Base-by-base conservation (phyloP, 345 rosid genomes). In the Balakata baccata region DNA sequence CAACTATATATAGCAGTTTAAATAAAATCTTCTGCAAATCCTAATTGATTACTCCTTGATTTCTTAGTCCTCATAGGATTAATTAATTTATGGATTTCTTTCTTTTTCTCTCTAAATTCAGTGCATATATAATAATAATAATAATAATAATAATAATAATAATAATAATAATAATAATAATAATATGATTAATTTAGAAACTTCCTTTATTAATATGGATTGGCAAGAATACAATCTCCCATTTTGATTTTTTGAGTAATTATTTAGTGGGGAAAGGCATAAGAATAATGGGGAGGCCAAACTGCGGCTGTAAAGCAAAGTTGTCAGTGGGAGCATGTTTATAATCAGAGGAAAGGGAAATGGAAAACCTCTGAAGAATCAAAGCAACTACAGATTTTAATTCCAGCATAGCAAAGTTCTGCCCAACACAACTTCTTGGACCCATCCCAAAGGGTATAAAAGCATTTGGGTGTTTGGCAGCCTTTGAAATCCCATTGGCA, bases 381-480 rank as follows among this genome's bases (percentile, higher is more conserved):
- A 85, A 74, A 3, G 87, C 84, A 12, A 94, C 80, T 3, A 91
- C 84, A 66, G 86, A 57, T 74, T 94, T 94, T n/a, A 93, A 86
- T 64, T 94, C 93, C 71, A 92, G 64, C 69, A 92, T 79, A 13
- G 98, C 95, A 34, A 94, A 87, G 67, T 89, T 92, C 77, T 90
- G 94, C 7, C 94, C 98, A 7, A 92, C 85, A 78, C 98, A 92
- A 1, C 81, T 79, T 11, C 97, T 83, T 20, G 82, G 88, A 13
- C 98, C 98, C 0, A 90, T 78, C 13, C 96, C 97, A 14, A 94
- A 94, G 0, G 97, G 91, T 25, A 94, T 82, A 66, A 90, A 86
- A 1, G 91, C 95, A 16, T 83, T 87, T 0, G 91, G 93, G 14
- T 89, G 94, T 77, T 87, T 89, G 0, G 95, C 87, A 0, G 97